Conservation (phyloP, 257 asterid species). For the Verbena officinalis region DNA sequence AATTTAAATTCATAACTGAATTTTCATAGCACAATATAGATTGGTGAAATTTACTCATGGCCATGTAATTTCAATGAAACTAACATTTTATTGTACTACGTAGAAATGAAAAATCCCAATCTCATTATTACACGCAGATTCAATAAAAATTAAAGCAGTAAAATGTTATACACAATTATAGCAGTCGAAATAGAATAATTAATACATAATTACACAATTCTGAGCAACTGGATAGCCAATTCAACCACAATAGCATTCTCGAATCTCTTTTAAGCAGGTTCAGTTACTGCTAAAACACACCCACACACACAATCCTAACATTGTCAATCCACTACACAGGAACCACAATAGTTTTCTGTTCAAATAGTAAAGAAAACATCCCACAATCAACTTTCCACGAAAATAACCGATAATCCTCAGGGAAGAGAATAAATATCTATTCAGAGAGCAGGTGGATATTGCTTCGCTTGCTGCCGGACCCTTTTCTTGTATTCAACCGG, state of each 20-base stretch:
- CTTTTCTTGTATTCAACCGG: conserved; percentile 37
- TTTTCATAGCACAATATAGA: too few species aligned
- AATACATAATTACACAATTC: conserved; percentile 10
- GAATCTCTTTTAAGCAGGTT: conserved; percentile 22
- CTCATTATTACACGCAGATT: too few species aligned
- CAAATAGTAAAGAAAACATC: conserved; percentile 1
- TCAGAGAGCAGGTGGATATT: conserved; percentile 35
- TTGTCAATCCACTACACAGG: conserved; percentile 14
- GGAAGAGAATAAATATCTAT: neutral
- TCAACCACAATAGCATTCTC: neutral
- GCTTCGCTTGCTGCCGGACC: conserved; percentile 42
- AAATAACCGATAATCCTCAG: neutral
- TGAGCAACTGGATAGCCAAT: conserved; percentile 6
- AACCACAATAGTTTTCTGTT: conserved; percentile 6
- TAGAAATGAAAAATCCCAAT: too few species aligned
- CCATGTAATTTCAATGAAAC: too few species aligned
- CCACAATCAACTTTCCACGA: conserved; percentile 8
- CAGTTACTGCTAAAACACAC: conserved; percentile 23
- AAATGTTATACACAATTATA: too few species aligned
- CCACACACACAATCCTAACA: conserved; percentile 20
- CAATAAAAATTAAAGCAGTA: too few species aligned
- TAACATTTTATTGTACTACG: too few species aligned
- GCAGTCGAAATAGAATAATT: neutral
- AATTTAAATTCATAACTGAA: too few species aligned
- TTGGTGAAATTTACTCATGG: too few species aligned